Percentiles rank a stretch among this genome's conserved stretches.
phyloP scores from a whole-genome alignment of 192 early-diverging fungal species.

The Spizellomyces punctatus region DNA sequence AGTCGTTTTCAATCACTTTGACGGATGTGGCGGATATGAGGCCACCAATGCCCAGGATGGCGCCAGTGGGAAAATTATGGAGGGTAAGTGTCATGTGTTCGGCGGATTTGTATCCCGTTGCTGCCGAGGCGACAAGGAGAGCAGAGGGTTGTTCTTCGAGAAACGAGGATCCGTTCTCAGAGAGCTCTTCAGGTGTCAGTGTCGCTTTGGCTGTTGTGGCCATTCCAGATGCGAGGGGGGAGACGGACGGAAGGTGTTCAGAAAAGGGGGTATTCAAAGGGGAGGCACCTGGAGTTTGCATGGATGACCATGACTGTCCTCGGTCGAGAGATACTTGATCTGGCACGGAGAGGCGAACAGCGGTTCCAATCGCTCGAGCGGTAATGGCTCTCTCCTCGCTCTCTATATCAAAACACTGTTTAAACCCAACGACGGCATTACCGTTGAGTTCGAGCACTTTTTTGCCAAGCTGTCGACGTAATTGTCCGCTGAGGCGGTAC shows the following conservation, averaged over 20 bases:
- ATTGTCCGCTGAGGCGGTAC: constrained; percentile 67
- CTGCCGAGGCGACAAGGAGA: constrained; percentile 15
- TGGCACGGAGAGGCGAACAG: constrained; percentile 58
- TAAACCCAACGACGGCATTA: constrained; percentile 74
- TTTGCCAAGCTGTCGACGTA: constrained; percentile 73
- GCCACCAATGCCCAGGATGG: constrained; percentile 58
- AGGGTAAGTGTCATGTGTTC: constrained; percentile 54
- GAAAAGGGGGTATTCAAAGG: constrained; percentile 18
- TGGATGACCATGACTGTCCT: constrained; percentile 31
- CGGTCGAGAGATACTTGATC: constrained; percentile 35
- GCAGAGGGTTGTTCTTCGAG: constrained; percentile 3
- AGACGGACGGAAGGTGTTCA: not conserved
- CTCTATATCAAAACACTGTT: constrained; percentile 79
- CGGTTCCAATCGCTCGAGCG: constrained; percentile 75
- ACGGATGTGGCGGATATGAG: constrained; percentile 65
- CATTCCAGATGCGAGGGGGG: not conserved
- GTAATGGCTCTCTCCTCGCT: constrained; percentile 72
- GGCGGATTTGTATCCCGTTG: constrained; percentile 27
- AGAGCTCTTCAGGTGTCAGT: not conserved
- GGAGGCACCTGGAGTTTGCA: constrained; percentile 21
- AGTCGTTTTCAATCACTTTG: constrained; percentile 60
- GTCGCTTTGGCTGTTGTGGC: not conserved
- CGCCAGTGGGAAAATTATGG: constrained; percentile 51
- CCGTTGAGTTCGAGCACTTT: constrained; percentile 74
- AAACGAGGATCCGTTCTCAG: not conserved